Percentiles rank a stretch among this genome's conserved stretches.
phyloP scores from a whole-genome alignment of 805 yeast species.

The Metschnikowia reukaufii region DNA sequence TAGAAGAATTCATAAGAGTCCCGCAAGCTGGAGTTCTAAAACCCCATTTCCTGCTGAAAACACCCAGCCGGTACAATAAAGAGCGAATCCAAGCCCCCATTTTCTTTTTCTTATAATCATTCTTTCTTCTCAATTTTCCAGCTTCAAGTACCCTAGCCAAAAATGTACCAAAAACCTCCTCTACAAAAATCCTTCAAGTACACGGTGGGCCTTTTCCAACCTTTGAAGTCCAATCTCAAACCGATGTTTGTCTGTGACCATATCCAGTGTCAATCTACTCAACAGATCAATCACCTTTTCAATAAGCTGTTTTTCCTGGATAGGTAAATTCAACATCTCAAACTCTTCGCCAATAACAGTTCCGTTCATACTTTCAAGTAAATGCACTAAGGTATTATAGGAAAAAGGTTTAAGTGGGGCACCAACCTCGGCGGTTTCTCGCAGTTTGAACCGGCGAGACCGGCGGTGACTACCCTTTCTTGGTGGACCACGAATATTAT shows the following conservation, averaged over 20 bases:
- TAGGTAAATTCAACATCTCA: constrained; percentile 67
- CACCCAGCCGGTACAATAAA: too few relatives aligned
- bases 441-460: constrained; percentile 16
- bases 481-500: constrained; percentile 23
- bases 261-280: constrained; percentile 83
- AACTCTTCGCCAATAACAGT: constrained; percentile 70
- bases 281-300: constrained; percentile 86
- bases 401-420: constrained; percentile 37
- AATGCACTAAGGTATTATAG: constrained; percentile 47
- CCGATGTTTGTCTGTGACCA: constrained; percentile 81
- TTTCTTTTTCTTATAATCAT: too few relatives aligned
- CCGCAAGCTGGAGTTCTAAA: too few relatives aligned
- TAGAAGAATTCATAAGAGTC: too few relatives aligned
- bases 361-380: constrained; percentile 59
- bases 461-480: constrained; percentile 23
- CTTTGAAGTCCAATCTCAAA: constrained; percentile 78
- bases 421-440: constrained; percentile 7
- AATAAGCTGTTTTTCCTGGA: constrained; percentile 72
- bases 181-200: constrained; percentile 73
- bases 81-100: too few relatives aligned
- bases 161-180: background rate
- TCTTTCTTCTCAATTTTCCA: too few relatives aligned
- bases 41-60: too few relatives aligned
- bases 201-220: constrained; percentile 77
- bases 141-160: too few relatives aligned